These are phyloP conservation scores for Penicillium ochrochloron DNA, from an alignment of 495 filamentous ascomycete species.

Conservation along the genomic window DNA sequence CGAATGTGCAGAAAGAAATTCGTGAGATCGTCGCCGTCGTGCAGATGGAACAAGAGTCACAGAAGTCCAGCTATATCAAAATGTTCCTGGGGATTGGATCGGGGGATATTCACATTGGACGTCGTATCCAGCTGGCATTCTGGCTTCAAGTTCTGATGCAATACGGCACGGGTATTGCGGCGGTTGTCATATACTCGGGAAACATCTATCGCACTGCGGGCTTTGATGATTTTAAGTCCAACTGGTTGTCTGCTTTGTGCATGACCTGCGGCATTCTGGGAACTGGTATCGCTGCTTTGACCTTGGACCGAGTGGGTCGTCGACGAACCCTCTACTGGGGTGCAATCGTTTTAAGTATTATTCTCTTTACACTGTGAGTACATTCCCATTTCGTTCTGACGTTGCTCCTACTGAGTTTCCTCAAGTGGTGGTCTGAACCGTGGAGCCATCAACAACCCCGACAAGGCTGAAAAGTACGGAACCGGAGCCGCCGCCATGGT, in stretches of 20 bases:
- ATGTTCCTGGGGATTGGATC: conserved; percentile 36
- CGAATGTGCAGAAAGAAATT: conserved; percentile 37
- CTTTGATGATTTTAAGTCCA: conserved; percentile 22
- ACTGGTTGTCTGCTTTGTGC: conserved; percentile 58
- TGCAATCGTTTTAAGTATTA: conserved; percentile 33
- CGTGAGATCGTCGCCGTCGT: conserved; percentile 26
- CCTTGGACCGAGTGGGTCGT: conserved; percentile 61
- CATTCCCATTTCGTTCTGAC: background rate
- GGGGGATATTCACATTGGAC: conserved; percentile 34
- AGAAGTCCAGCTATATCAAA: conserved; percentile 29
- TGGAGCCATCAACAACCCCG: conserved; percentile 36
- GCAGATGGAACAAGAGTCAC: conserved; percentile 23
- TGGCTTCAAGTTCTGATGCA: conserved; percentile 41
- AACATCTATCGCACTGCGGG: conserved; percentile 24
- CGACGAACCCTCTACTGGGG: conserved; percentile 65
- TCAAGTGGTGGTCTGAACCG: conserved; percentile 42
- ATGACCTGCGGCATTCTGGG: conserved; percentile 57
- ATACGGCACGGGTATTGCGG: conserved; percentile 36
- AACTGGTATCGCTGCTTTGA: conserved; percentile 59
- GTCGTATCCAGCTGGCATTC: conserved; percentile 38
- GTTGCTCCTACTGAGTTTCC: conserved; percentile 22
- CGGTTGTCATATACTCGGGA: conserved; percentile 29
- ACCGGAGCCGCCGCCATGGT: conserved; percentile 56
- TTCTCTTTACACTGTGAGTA: conserved; percentile 25
- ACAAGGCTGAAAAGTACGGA: conserved; percentile 43